Percentiles rank a stretch among this genome's conserved stretches.
phyloP scores from a whole-genome alignment of 2,329 filamentous ascomycete genomes.

The Pyrenophora teres region DNA sequence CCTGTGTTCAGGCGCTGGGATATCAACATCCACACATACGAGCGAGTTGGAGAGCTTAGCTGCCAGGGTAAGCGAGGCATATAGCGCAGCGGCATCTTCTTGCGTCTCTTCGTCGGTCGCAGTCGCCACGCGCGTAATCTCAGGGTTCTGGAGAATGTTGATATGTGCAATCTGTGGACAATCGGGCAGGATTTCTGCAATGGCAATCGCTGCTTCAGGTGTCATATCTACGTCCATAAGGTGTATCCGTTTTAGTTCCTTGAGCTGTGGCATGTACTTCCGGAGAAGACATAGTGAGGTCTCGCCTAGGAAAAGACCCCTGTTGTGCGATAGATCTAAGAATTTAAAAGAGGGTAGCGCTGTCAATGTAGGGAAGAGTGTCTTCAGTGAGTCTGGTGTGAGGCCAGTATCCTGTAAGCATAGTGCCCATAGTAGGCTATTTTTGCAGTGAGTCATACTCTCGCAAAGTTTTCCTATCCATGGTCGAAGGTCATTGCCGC shows the following conservation, averaged over 20 bases:
- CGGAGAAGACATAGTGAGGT: constrained; percentile 75
- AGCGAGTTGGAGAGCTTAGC: constrained; percentile 81
- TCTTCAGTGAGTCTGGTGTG: constrained; percentile 70
- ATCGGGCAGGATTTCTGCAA: constrained; percentile 90
- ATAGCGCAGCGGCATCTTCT: constrained; percentile 92
- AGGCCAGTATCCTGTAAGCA: constrained; percentile 87
- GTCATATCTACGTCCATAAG: constrained; percentile 82
- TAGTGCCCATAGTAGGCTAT: constrained; percentile 73
- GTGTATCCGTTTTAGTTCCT: constrained; percentile 79
- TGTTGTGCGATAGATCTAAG: constrained; percentile 91
- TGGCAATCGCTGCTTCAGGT: constrained; percentile 84
- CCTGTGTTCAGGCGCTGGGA: constrained; percentile 80
- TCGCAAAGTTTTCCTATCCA: constrained; percentile 55
- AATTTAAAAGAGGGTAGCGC: constrained; percentile 78
- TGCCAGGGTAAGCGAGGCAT: constrained; percentile 87
- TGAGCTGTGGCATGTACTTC: constrained; percentile 82
- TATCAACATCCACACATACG: constrained; percentile 89
- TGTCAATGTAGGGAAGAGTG: constrained; percentile 73
- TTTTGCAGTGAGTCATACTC: constrained; percentile 55
- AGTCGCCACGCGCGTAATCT: constrained; percentile 70
- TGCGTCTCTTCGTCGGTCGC: constrained; percentile 79
- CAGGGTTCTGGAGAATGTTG: constrained; percentile 80
- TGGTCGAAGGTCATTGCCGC: constrained; percentile 73
- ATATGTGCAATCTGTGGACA: constrained; percentile 80
- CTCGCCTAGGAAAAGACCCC: constrained; percentile 75